A percentile compares a stretch with the other conserved stretches of the same genome.
Conservation (phyloP, 2,329 filamentous ascomycete species). For the Phialophora chinensis region DNA sequence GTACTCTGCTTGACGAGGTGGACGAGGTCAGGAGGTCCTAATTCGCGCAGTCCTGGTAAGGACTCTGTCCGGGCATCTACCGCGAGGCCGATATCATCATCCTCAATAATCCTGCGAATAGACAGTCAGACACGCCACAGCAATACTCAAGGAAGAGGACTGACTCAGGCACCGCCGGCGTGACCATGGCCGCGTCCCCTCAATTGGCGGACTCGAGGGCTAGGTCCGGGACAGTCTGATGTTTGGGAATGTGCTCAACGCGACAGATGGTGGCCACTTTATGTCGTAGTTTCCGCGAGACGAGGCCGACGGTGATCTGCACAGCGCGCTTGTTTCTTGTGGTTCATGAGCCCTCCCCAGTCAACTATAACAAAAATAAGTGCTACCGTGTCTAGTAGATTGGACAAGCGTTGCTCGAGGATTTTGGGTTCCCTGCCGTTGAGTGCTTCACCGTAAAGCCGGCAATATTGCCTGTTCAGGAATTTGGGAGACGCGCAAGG, state of each 20-base stretch:
- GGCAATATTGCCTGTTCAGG: constrained; percentile 5
- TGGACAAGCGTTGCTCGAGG: neutral
- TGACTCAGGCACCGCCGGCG: constrained; percentile 77
- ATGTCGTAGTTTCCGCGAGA: neutral
- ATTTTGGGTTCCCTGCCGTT: neutral
- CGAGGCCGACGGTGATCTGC: neutral
- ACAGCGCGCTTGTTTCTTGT: neutral
- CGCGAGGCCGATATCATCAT: constrained; percentile 81
- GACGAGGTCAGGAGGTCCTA: constrained; percentile 93
- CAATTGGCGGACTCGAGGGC: constrained; percentile 15
- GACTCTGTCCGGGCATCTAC: constrained; percentile 92
- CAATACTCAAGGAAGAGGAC: constrained; percentile 43
- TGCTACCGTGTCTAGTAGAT: constrained; percentile 2
- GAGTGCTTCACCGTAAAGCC: neutral
- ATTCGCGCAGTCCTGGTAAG: constrained; percentile 81
- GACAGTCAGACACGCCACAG: constrained; percentile 23
- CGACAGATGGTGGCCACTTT: neutral
- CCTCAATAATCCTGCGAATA: constrained; percentile 79
- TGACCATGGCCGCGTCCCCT: constrained; percentile 62
- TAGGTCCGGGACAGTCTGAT: constrained; percentile 28
- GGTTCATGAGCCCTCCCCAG: neutral
- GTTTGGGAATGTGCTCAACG: neutral
- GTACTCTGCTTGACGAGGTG: constrained; percentile 83
- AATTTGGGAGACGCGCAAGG: neutral
- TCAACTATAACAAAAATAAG: neutral